Base-by-base conservation (phyloP, 1,139 yeast species). In the Meyerozyma sp. region DNA sequence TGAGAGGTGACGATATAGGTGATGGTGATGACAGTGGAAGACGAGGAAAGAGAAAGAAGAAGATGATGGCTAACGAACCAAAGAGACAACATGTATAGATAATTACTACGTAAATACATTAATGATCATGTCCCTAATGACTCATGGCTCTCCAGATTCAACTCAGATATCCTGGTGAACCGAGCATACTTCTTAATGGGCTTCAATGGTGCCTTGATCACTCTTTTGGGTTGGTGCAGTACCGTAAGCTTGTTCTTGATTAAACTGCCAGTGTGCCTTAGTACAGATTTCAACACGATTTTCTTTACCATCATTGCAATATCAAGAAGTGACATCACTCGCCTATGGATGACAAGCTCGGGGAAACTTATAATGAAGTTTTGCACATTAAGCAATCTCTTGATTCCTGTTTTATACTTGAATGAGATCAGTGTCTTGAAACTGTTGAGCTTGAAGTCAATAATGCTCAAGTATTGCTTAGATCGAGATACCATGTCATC, bases 401-500 rank as follows among this genome's bases (percentile, higher is more conserved):
- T 70, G 32, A 75, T 68, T 0, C 90, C 89, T 34, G 58, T 62
- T 40, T 68, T 70, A 40, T 84, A 80, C 51, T 74, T 76, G 47
- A 81, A 75, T 4, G 89, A 81, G 21, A 84, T 71, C 61, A 72
- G 70, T 23, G 84, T 56, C 2, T 70, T 61, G 32, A 79, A 68
- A 10, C 79, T 69, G 43, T 69, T 66, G 16, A 83, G 54, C 20
- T 60, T 64, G 49, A 84, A 64, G 8, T 72, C 63, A 27, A 75
- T 72, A 45, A 84, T 74, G 53, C 81, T 79, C 54, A 81, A 64
- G 54, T 70, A 82, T 46, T 73, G 74, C 35, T 80, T 72, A 2
- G 90, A 80, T 47, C 91, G 63, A 27, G 65, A 61, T 5, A 82
- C 61, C 89, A 84, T 83, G 45, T 73, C 72, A 36, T 73, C 73